phyloP scores from a whole-genome alignment of 148 eudicot genomes.

The Diospyros kaki region DNA sequence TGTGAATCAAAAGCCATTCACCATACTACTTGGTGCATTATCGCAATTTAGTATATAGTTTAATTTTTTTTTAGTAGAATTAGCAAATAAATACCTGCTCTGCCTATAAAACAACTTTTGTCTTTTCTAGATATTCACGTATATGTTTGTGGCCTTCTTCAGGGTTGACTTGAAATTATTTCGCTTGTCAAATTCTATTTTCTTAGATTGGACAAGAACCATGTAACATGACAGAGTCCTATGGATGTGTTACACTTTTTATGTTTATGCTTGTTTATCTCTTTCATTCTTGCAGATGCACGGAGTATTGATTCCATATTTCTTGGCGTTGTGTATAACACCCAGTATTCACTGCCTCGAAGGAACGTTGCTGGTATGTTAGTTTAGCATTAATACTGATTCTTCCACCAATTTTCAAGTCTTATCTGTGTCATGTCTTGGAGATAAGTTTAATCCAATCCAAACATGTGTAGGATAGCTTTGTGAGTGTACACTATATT shows the following conservation, averaged over 20 bases:
- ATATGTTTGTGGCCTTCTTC: not conserved
- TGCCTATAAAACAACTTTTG: not conserved
- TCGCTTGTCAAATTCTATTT: not conserved
- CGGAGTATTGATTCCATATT: conserved; percentile 73
- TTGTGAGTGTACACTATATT: not conserved
- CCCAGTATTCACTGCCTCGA: conserved; percentile 86
- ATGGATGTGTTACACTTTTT: not conserved
- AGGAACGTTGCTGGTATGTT: conserved; percentile 89
- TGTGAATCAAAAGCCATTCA: not conserved
- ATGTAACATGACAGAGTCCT: not conserved
- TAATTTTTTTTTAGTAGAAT: not conserved
- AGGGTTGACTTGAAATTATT: not conserved
- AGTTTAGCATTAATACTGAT: not conserved
- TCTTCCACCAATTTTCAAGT: not conserved
- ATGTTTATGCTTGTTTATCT: not conserved
- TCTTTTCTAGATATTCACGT: not conserved
- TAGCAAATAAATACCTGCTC: not conserved
- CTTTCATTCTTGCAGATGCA: conserved; percentile 63
- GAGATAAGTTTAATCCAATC: not conserved
- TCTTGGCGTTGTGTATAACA: conserved; percentile 69
- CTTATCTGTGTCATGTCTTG: too few species aligned
- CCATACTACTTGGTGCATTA: not conserved
- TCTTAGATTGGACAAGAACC: not conserved
- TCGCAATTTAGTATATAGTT: not conserved
- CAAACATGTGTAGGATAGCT: not conserved